These are phyloP conservation scores for Amauroascus verrucosus DNA, from an alignment of 2,329 filamentous ascomycete genomes.

Conservation along the genomic window DNA sequence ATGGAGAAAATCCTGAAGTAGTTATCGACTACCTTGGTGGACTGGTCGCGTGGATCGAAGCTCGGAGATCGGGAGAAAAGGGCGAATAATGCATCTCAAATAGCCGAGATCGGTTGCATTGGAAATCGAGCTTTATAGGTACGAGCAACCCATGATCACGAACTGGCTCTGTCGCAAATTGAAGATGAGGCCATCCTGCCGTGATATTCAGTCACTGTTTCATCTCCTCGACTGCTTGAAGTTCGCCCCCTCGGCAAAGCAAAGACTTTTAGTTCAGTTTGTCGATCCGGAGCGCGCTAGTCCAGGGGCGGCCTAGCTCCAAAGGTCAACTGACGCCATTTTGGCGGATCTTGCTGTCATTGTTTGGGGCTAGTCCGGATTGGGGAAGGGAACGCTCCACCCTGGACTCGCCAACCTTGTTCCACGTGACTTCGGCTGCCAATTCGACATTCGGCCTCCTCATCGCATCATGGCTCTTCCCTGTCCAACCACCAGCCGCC, in stretches of 20 bases:
- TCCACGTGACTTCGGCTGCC: constrained; percentile 4
- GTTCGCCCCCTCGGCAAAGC: neutral
- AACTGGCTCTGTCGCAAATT: neutral
- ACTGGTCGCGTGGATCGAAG: neutral
- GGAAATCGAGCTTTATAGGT: neutral
- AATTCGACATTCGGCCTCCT: neutral
- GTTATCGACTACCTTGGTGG: neutral
- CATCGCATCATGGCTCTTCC: neutral
- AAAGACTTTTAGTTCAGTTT: neutral
- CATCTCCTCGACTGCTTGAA: neutral
- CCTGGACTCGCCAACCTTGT: neutral
- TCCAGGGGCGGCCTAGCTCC: neutral
- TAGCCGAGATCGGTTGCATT: neutral
- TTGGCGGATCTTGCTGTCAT: constrained; percentile 8
- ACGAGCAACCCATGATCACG: neutral
- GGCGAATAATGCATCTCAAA: neutral
- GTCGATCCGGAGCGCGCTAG: neutral
- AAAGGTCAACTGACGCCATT: constrained; percentile 5
- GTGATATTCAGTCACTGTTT: constrained; percentile 2
- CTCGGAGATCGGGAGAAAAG: neutral
- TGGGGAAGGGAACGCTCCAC: neutral
- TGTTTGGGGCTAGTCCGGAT: constrained; percentile 1
- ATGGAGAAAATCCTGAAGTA: neutral
- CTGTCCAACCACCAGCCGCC: neutral
- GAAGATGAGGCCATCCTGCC: constrained; percentile 7